Base-by-base conservation (phyloP, 73 alveolate genomes). In the Symbiodinium natans region DNA sequence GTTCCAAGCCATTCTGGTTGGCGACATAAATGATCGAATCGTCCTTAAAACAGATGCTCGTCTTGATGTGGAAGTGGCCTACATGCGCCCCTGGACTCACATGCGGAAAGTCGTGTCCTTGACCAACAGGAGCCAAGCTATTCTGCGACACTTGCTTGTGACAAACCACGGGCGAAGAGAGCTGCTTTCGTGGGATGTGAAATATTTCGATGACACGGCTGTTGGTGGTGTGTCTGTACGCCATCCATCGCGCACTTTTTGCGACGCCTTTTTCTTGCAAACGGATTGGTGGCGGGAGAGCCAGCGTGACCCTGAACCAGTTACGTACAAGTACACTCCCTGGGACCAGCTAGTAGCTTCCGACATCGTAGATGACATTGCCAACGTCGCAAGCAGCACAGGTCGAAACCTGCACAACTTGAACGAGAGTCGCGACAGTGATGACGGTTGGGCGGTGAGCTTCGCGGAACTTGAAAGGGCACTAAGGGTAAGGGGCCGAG, bases 261-360 rank as follows among this genome's bases (percentile, higher is more conserved):
- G 40, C 33, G 80, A 10, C 83, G 25, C 36, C 39, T 90, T 90
- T 23, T 68, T 73, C 82, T 36, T 90, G 80, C 97, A 90, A 23
- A 90, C 97, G 11, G 97, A 90, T 34, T 90, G 97, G 97, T 90
- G 97, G 97, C 73, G 71, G 31, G 71, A 90, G 68, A 33, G 52
- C 38, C 52, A 40, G 52, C 54, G 68, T 1, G 89, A 68, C 29
- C 97, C 97, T 33, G 87, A 75, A 3, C 97, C 97, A 21, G 97
- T 90, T 52, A 71, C 89, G n/a, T 90, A 90, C 88, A 90, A 90
- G 52, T 90, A 90, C 40, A 90, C 97, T 13, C 97, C 97, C 1
- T 90, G 97, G 97, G 97, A 90, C 46, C 97, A 90, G 83, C n/a
- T 39, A 42, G 89, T 73, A 36, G 19, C 80, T 25, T 23, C 80